Conservation (phyloP, 2,329 filamentous ascomycete species). For the Penicillium sp. region DNA sequence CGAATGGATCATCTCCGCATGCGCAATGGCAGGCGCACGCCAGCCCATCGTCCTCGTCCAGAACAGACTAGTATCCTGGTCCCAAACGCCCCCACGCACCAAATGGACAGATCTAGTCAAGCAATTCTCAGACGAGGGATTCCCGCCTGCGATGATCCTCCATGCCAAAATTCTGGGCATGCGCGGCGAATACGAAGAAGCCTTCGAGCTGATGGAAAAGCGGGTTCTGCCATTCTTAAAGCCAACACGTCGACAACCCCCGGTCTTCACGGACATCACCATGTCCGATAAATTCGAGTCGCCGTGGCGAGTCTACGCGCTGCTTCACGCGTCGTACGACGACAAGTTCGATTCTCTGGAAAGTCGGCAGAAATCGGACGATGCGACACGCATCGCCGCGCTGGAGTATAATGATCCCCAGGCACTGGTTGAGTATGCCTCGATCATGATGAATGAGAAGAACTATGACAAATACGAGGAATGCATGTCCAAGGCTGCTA, state of each 20-base stretch:
- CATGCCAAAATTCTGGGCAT: slow-evolving; percentile 30
- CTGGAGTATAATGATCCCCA: slow-evolving; percentile 33
- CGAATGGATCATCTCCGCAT: slow-evolving; percentile 26
- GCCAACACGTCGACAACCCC: slow-evolving; percentile 11
- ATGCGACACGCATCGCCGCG: slow-evolving; percentile 30
- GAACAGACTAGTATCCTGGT: slow-evolving; percentile 5
- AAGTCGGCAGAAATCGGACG: slow-evolving; percentile 14
- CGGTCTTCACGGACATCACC: slow-evolving; percentile 11
- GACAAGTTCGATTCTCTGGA: not conserved
- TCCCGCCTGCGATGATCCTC: slow-evolving; percentile 32
- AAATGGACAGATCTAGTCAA: slow-evolving; percentile 23
- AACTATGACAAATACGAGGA: slow-evolving; percentile 36
- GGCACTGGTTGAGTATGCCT: slow-evolving; percentile 31
- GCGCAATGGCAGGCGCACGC: slow-evolving; percentile 24
- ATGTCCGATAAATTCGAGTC: slow-evolving; percentile 16
- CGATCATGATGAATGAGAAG: slow-evolving; percentile 23
- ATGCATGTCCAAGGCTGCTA: slow-evolving; percentile 37
- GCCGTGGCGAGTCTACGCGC: slow-evolving; percentile 33
- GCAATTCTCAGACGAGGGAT: slow-evolving; percentile 25
- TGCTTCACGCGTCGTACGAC: slow-evolving; percentile 11
- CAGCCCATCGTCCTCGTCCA: slow-evolving; percentile 21
- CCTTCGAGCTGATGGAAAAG: slow-evolving; percentile 27
- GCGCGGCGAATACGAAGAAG: slow-evolving; percentile 24
- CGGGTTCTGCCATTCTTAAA: slow-evolving; percentile 25
- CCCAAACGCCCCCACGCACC: not conserved